Percentiles rank a stretch among this genome's conserved stretches.
Conservation (phyloP, 2,329 filamentous ascomycete genomes). For the Diplocarpon rosae region DNA sequence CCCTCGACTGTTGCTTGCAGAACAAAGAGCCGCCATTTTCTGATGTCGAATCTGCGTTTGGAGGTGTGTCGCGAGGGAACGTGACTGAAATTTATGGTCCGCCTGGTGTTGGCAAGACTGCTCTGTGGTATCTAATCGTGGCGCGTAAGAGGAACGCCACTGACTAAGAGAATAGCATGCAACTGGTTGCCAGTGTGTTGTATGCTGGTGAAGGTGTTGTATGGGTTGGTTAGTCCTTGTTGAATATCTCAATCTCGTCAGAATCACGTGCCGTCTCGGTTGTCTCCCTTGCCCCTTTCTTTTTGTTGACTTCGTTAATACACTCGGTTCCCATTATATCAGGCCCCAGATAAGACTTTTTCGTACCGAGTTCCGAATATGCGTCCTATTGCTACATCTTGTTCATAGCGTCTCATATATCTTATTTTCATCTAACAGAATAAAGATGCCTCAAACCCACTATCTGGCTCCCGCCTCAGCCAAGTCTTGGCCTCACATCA, state of each 20-base stretch:
- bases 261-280: background rate
- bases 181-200: slow-evolving; percentile 55
- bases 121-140: slow-evolving; percentile 41
- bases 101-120: slow-evolving; percentile 75
- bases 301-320: background rate
- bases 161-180: slow-evolving; percentile 45
- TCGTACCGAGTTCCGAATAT: background rate
- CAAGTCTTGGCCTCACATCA: slow-evolving; percentile 30
- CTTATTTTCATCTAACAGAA: slow-evolving; percentile 3
- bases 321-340: background rate
- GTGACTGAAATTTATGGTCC: slow-evolving; percentile 84
- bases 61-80: slow-evolving; percentile 63
- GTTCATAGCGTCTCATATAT: background rate
- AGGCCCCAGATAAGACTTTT: background rate
- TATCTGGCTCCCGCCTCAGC: slow-evolving; percentile 37
- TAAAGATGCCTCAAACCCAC: slow-evolving; percentile 26
- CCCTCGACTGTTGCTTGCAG: slow-evolving; percentile 40
- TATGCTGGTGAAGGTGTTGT: slow-evolving; percentile 51
- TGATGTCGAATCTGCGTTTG: slow-evolving; percentile 21
- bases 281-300: background rate
- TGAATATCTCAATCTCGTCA: background rate
- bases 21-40: slow-evolving; percentile 16
- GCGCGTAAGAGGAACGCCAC: too few species aligned
- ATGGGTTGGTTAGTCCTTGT: slow-evolving; percentile 58
- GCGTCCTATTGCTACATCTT: background rate